These are phyloP conservation scores for Themeda triandra DNA, from an alignment of 176 grass and related monocot genomes.

Conservation along the genomic window DNA sequence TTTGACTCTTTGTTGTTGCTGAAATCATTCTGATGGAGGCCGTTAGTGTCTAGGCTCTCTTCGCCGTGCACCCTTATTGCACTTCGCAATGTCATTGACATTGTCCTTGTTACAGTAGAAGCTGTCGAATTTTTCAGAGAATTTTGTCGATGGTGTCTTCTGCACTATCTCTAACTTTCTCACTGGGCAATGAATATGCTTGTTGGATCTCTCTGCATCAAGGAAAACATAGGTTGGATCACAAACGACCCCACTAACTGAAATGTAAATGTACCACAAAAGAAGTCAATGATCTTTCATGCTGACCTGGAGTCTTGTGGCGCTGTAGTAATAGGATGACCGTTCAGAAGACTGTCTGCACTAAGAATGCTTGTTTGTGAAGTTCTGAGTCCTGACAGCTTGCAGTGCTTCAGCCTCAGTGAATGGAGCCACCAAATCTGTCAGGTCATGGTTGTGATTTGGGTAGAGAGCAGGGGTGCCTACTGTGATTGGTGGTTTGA, in stretches of 20 bases:
- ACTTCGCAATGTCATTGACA: slow-evolving; percentile 27
- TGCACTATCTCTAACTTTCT: not conserved
- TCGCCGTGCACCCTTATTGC: slow-evolving; percentile 39
- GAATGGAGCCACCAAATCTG: too few species aligned
- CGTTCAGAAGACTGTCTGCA: slow-evolving; percentile 20
- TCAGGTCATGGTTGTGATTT: too few species aligned
- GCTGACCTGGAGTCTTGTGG: slow-evolving; percentile 59
- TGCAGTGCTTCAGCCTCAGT: too few species aligned
- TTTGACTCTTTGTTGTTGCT: not conserved
- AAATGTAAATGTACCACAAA: not conserved
- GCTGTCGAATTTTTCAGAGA: not conserved
- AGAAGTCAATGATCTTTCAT: not conserved
- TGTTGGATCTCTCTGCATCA: slow-evolving; percentile 28
- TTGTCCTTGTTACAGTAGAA: slow-evolving; percentile 20
- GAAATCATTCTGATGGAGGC: slow-evolving; percentile 6
- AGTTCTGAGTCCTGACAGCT: too few species aligned
- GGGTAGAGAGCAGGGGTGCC: too few species aligned
- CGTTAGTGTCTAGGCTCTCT: not conserved
- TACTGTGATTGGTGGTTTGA: too few species aligned
- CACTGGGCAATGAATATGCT: not conserved
- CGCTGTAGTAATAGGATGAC: not conserved
- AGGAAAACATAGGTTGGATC: slow-evolving; percentile 9
- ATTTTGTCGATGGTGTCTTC: not conserved
- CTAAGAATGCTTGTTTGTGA: slow-evolving; percentile 1
- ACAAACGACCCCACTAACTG: not conserved